These are phyloP conservation scores for Eragrostis tef DNA, from an alignment of 202 grass and related monocot genomes.

Conservation along the genomic window DNA sequence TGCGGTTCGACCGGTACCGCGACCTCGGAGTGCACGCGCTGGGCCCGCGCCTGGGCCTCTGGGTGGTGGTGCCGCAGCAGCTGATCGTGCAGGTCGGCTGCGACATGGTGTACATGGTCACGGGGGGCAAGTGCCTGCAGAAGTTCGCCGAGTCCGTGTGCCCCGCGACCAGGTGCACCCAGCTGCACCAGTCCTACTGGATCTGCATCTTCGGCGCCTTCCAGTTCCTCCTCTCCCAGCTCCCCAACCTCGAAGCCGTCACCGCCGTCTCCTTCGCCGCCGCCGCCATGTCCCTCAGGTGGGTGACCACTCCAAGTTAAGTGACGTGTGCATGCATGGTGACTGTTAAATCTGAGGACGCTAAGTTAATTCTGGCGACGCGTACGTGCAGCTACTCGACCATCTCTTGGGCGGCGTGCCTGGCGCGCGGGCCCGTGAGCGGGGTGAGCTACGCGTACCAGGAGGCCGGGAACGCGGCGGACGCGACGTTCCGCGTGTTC, in stretches of 20 bases:
- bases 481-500: constrained; percentile 48
- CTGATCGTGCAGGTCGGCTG: constrained; percentile 72
- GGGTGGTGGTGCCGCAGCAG: constrained; percentile 78
- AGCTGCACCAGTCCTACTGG: constrained; percentile 65
- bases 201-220: constrained; percentile 70
- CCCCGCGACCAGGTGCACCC: neutral
- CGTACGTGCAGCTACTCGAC: too few relatives aligned
- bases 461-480: constrained; percentile 21
- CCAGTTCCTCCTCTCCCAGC: constrained; percentile 67
- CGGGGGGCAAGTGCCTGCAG: constrained; percentile 68
- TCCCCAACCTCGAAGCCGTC: constrained; percentile 74
- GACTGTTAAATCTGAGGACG: too few relatives aligned
- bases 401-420: constrained; percentile 65
- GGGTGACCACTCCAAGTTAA: too few relatives aligned
- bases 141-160: constrained; percentile 60
- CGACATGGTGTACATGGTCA: constrained; percentile 91
- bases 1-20: constrained; percentile 83
- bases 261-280: constrained; percentile 55
- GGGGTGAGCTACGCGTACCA: constrained; percentile 58
- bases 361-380: too few relatives aligned
- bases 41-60: constrained; percentile 74
- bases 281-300: constrained; percentile 41
- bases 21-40: constrained; percentile 84
- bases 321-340: too few relatives aligned
- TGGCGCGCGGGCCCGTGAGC: constrained; percentile 36